Base-by-base conservation (phyloP, 495 filamentous ascomycete genomes). In the Chaetomium cochliodes region DNA sequence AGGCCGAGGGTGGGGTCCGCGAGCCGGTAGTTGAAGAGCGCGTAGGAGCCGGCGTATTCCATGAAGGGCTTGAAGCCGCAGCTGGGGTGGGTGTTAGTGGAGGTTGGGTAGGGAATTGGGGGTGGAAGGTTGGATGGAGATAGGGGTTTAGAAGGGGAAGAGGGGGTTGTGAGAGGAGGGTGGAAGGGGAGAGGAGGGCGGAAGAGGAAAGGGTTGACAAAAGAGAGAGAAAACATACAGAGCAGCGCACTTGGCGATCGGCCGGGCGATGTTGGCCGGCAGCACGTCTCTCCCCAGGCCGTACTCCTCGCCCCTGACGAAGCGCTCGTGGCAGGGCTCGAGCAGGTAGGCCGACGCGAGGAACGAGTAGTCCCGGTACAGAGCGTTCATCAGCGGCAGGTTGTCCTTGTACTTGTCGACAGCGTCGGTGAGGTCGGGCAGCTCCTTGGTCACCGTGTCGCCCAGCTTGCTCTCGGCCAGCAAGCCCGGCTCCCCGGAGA, bases 21-120 rank as follows among this genome's bases (percentile, higher is more conserved):
- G 16, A 94, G 81, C 25, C 83, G 84, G 74, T 94, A 96, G 80
- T 97, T 97, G 84, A 88, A 96, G 53, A 96, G 85, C 51, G 91
- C 90, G 76, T 96, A 96, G 2, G 90, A 90, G 25, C 91, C 92
- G 15, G 92, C 92, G 75, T 96, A 96, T 69, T 93, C 92, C 91
- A 97, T 93, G 81, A 96, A 97, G 8, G 92, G 91, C 72, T 89
- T 89, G 77, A 90, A 91, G 22, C 84, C 85, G 64, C 81, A 81
- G 25, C 83, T 87, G 8, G 11, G 25, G n/a, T n/a, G 7, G 25
- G 33, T 20, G 26, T 54, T 13, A 25, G 33, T 37, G 5, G 9
- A 12, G 33, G 33, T 37, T 37, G 25, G 33, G 6, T 6, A n/a
- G 28, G 53, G 30, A 6, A 3, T 30, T 23, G 9, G 50, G n/a